These are phyloP conservation scores for Avena atlantica DNA, from an alignment of 176 grass and related monocot genomes.

Conservation along the genomic window DNA sequence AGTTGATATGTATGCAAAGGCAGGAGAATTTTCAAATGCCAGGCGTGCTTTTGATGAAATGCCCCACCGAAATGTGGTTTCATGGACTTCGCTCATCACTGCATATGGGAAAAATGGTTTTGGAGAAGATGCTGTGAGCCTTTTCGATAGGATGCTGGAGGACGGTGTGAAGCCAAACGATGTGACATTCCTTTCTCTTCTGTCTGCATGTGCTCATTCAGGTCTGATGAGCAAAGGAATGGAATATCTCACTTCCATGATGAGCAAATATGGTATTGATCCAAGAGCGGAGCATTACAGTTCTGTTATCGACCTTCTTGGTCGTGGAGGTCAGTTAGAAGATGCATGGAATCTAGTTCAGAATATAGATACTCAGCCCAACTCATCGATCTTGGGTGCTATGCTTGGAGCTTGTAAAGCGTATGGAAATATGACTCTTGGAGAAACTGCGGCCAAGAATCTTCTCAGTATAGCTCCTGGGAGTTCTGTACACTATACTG, in stretches of 20 bases:
- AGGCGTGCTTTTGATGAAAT: constrained; percentile 79
- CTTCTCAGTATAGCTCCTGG: constrained; percentile 58
- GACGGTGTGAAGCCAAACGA: constrained; percentile 82
- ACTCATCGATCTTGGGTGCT: constrained; percentile 71
- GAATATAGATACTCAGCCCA: constrained; percentile 50
- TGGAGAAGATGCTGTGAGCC: constrained; percentile 57
- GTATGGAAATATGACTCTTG: constrained; percentile 62
- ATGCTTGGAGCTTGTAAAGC: constrained; percentile 78
- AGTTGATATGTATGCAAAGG: constrained; percentile 93
- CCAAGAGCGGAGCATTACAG: constrained; percentile 81
- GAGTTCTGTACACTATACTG: constrained; percentile 72
- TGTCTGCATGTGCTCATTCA: constrained; percentile 72
- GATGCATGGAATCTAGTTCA: constrained; percentile 73
- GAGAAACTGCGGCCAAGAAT: constrained; percentile 60
- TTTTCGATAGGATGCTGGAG: constrained; percentile 81
- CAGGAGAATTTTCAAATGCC: constrained; percentile 65
- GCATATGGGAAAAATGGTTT: constrained; percentile 68
- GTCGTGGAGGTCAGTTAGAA: constrained; percentile 70
- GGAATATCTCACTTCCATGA: constrained; percentile 74
- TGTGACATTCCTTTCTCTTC: constrained; percentile 83
- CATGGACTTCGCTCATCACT: constrained; percentile 88
- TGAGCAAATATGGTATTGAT: constrained; percentile 69
- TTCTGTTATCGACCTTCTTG: constrained; percentile 83
- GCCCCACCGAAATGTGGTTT: constrained; percentile 75
- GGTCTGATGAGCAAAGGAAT: constrained; percentile 66